These are phyloP conservation scores for Botryotinia calthae DNA, from an alignment of 2,329 filamentous ascomycete genomes.

Conservation along the genomic window DNA sequence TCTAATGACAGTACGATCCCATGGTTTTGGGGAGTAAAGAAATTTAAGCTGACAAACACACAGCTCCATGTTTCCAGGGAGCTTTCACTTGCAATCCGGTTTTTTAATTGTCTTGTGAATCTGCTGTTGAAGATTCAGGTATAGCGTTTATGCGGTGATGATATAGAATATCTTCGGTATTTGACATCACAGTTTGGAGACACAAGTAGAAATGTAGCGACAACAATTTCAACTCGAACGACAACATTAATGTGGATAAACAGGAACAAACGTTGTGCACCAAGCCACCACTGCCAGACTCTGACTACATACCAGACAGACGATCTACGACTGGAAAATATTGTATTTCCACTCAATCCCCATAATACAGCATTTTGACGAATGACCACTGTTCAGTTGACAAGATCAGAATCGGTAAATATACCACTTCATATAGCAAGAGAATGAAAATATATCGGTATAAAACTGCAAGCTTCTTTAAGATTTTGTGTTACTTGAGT, in stretches of 20 bases:
- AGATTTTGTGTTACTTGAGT: no score
- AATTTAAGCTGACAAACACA: neutral
- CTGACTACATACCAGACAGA: neutral
- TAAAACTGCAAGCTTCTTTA: no score
- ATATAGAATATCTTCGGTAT: rapidly evolving
- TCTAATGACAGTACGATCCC: no score
- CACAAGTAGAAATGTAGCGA: neutral
- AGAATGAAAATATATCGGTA: no score
- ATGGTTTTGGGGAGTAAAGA: no score
- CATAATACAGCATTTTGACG: rapidly evolving
- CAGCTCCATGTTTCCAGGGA: neutral
- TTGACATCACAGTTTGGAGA: neutral
- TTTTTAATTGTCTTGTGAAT: neutral
- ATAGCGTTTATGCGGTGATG: rapidly evolving
- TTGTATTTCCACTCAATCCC: rapidly evolving
- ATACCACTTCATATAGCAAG: rapidly evolving
- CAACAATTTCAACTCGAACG: rapidly evolving
- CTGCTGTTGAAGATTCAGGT: neutral
- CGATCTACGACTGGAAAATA: neutral
- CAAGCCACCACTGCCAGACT: neutral
- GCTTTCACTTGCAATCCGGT: neutral
- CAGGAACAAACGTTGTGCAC: rapidly evolving
- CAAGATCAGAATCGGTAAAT: rapidly evolving
- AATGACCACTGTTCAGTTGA: neutral
- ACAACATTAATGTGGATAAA: neutral